Percentiles rank a stretch among this genome's conserved stretches.
Conservation (phyloP, 1,284 basidiomycete species). For the Papiliotrema laurentii region DNA sequence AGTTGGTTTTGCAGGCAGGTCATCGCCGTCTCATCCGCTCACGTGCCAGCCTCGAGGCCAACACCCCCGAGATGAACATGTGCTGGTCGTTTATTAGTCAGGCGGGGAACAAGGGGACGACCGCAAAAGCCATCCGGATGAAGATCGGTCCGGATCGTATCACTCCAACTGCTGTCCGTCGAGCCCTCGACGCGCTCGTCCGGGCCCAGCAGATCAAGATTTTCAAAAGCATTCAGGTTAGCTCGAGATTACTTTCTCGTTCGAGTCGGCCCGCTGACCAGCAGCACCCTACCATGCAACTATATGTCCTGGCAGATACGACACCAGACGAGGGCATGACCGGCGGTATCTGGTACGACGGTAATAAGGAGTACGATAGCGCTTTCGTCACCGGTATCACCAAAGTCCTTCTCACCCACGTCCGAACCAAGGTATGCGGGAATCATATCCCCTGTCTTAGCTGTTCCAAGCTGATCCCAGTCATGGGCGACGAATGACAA, state of each 20-base stretch:
- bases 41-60: neutral
- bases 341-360: constrained; percentile 47
- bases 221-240: constrained; percentile 44
- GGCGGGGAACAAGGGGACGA: constrained; percentile 21
- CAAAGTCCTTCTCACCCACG: constrained; percentile 24
- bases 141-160: constrained; percentile 32
- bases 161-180: constrained; percentile 28
- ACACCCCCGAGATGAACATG: constrained; percentile 1
- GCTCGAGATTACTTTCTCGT: constrained; percentile 8
- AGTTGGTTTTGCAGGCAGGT: neutral
- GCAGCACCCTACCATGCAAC: constrained; percentile 39
- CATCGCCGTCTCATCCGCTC: neutral
- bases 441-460: no score
- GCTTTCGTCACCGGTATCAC: constrained; percentile 38
- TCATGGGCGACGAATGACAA: no score
- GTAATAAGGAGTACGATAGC: constrained; percentile 43
- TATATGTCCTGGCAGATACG: constrained; percentile 36
- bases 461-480: no score
- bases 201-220: constrained; percentile 40
- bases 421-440: no score
- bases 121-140: constrained; percentile 9
- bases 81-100: constrained; percentile 5
- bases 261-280: neutral
- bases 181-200: constrained; percentile 36
- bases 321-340: constrained; percentile 43